Percentiles rank a stretch among this genome's conserved stretches.
Conservation (phyloP, 2,329 filamentous ascomycete species). For the Alternaria metachromatica region DNA sequence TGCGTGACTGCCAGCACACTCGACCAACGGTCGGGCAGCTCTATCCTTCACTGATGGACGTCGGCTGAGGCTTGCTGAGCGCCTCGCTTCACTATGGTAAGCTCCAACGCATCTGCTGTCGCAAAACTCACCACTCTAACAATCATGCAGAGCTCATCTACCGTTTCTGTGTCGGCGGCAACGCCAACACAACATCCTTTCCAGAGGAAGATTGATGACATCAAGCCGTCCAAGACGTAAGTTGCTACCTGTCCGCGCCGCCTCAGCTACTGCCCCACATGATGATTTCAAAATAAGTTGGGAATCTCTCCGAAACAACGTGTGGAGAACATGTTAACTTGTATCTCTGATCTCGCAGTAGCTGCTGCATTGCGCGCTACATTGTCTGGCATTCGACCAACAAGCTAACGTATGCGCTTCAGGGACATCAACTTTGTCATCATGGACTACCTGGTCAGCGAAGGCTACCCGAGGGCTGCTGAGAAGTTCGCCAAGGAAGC, state of each 20-base stretch:
- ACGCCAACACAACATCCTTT: slow-evolving; percentile 77
- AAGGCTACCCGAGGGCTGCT: slow-evolving; percentile 91
- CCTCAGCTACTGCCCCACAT: slow-evolving; percentile 59
- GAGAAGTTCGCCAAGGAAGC: slow-evolving; percentile 94
- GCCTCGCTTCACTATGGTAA: slow-evolving; percentile 47
- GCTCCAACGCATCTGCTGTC: slow-evolving; percentile 15
- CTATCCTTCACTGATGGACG: slow-evolving; percentile 42
- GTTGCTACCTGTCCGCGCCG: slow-evolving; percentile 38
- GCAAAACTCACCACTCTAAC: slow-evolving; percentile 24
- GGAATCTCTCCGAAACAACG: slow-evolving; percentile 99
- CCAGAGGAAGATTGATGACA: slow-evolving; percentile 79
- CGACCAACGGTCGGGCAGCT: slow-evolving; percentile 43
- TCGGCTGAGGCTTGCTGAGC: slow-evolving; percentile 41
- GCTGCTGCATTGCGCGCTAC: slow-evolving; percentile 19
- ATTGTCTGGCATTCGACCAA: slow-evolving; percentile 6
- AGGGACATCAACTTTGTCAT: slow-evolving; percentile 96
- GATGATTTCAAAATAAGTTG: slow-evolving; percentile 88
- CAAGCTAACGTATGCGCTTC: slow-evolving; percentile 33
- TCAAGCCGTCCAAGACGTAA: slow-evolving; percentile 90
- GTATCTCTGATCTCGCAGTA: slow-evolving; percentile 67
- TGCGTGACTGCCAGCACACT: slow-evolving; percentile 37
- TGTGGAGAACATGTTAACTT: slow-evolving; percentile 93
- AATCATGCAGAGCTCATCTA: slow-evolving; percentile 63
- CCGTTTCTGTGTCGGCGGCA: slow-evolving; percentile 74
- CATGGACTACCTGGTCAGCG: slow-evolving; percentile 95